phyloP scores from a whole-genome alignment of 208 protist genomes.

The Trypanosoma brucei region DNA sequence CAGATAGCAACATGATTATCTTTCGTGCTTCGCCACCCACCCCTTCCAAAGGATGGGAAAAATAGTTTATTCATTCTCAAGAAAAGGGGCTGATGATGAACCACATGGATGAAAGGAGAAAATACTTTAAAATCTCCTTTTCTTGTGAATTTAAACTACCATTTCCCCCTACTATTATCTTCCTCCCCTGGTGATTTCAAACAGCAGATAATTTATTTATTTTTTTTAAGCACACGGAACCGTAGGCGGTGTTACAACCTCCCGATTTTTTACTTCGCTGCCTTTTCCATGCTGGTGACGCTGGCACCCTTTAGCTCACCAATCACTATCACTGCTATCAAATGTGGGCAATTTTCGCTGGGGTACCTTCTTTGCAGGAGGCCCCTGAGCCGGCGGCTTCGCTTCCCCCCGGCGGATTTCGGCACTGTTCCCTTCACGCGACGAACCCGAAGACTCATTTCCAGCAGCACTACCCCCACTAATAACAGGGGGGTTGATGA shows the following conservation, averaged over 20 bases:
- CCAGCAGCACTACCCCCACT: too few species aligned
- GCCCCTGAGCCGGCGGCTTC: too few species aligned
- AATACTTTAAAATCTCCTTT: neutral
- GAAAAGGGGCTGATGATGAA: neutral
- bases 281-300: neutral
- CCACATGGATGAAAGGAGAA: slow-evolving; percentile 1
- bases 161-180: too few species aligned
- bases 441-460: too few species aligned
- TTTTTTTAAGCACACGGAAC: too few species aligned
- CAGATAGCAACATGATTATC: slow-evolving; percentile 3
- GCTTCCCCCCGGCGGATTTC: too few species aligned
- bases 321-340: slow-evolving; percentile 35
- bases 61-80: neutral
- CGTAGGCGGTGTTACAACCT: neutral
- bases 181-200: too few species aligned
- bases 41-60: neutral
- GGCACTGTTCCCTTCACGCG: too few species aligned
- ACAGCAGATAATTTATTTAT: too few species aligned
- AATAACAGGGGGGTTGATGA: too few species aligned
- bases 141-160: too few species aligned
- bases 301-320: slow-evolving; percentile 3
- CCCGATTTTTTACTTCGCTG: neutral
- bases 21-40: neutral
- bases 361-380: slow-evolving; percentile 1
- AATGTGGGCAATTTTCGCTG: slow-evolving; percentile 23